These are phyloP conservation scores for Elsinoe perseae DNA, from an alignment of 2,329 filamentous ascomycete species.

Conservation along the genomic window DNA sequence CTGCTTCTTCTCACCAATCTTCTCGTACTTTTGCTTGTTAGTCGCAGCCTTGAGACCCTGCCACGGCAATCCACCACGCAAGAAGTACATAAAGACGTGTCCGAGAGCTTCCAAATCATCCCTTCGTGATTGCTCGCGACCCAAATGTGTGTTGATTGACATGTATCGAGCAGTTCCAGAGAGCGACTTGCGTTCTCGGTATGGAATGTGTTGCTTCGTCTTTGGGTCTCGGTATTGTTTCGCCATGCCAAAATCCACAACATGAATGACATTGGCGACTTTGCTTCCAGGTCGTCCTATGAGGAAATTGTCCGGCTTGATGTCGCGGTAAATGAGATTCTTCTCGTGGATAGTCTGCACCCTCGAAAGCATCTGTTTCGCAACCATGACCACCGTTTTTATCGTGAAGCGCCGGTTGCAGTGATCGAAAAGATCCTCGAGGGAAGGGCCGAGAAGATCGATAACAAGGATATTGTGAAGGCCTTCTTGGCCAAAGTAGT, in stretches of 20 bases:
- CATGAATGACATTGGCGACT: conserved; percentile 94
- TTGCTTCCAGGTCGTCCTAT: conserved; percentile 89
- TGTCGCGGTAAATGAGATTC: conserved; percentile 97
- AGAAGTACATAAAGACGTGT: conserved; percentile 64
- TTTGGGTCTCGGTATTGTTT: conserved; percentile 99
- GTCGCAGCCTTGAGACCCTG: conserved; percentile 61
- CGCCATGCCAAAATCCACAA: conserved; percentile 98
- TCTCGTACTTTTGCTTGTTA: conserved; percentile 97
- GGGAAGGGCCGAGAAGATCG: conserved; percentile 84
- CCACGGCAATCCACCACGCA: conserved; percentile 59
- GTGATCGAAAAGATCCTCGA: conserved; percentile 96
- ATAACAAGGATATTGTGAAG: conserved; percentile 99
- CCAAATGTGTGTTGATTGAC: conserved; percentile 98
- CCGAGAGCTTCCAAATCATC: conserved; percentile 86
- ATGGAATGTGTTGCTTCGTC: conserved; percentile 98
- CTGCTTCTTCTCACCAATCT: conserved; percentile 99
- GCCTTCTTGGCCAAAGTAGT: conserved; percentile 98
- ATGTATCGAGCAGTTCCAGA: conserved; percentile 97
- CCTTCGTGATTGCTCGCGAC: conserved; percentile 88
- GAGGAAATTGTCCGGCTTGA: conserved; percentile 99
- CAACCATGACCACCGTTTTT: conserved; percentile 98
- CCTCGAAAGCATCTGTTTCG: conserved; percentile 95
- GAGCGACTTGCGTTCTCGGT: conserved; percentile 91
- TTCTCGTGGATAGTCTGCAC: conserved; percentile 96
- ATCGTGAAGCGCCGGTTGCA: conserved; percentile 91